phyloP scores from a whole-genome alignment of 192 early-diverging fungal genomes.

The Backusella psychrophila region DNA sequence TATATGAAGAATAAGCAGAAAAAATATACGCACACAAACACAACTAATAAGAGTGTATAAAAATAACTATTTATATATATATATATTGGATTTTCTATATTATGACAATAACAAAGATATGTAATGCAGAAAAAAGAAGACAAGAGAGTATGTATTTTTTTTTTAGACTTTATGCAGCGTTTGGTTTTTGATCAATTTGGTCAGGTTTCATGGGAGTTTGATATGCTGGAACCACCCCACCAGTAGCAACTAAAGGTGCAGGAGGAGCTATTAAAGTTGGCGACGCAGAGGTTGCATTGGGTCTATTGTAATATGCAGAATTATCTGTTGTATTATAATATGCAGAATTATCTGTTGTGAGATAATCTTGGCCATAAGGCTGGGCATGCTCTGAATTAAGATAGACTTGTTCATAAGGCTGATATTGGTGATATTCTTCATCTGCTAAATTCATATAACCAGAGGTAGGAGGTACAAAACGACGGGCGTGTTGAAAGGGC shows the following conservation, averaged over 20 bases:
- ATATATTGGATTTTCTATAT: not conserved
- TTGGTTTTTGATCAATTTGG: constrained; percentile 9
- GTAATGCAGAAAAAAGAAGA: not conserved
- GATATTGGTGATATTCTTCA: constrained; percentile 8
- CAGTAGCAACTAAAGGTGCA: not conserved
- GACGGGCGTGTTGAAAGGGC: constrained; percentile 20
- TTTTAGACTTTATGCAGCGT: not conserved
- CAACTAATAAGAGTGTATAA: not conserved
- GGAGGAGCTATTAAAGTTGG: constrained; percentile 4
- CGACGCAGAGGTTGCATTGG: not conserved
- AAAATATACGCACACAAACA: not conserved
- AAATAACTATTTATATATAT: not conserved
- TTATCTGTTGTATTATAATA: not conserved
- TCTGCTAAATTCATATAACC: constrained; percentile 23
- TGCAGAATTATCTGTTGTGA: not conserved
- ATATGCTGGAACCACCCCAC: not conserved
- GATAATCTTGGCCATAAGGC: not conserved
- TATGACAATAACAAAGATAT: not conserved
- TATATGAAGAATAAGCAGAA: no score
- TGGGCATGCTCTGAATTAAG: not conserved
- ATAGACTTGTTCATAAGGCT: not conserved
- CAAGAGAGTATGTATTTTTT: no score
- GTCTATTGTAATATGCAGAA: not conserved
- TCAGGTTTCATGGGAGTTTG: not conserved
- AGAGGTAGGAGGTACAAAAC: constrained; percentile 13